phyloP scores from a whole-genome alignment of 306 rosid species.

The Pterocarpus macrocarpus region DNA sequence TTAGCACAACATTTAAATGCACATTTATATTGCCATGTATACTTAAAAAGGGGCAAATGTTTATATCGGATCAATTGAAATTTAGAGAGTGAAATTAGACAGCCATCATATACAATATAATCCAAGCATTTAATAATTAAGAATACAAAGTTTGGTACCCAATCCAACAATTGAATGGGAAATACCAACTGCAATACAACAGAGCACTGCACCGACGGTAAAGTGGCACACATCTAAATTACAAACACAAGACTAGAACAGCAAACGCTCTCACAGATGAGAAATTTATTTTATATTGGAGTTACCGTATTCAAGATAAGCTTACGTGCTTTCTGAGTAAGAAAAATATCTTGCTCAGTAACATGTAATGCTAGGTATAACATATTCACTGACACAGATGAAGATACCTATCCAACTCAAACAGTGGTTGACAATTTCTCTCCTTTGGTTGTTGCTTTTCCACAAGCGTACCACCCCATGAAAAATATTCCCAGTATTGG shows the following conservation, averaged over 20 bases:
- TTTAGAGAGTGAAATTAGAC: too few species aligned
- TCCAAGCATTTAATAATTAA: background rate
- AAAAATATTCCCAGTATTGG: constrained; percentile 11
- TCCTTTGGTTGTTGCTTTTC: background rate
- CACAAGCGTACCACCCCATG: background rate
- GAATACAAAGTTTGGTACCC: background rate
- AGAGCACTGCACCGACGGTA: too few species aligned
- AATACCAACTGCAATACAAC: background rate
- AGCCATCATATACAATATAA: background rate
- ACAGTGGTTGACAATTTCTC: background rate
- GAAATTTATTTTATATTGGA: background rate
- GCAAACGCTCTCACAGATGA: background rate
- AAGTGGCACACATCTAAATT: background rate
- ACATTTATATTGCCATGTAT: too few species aligned
- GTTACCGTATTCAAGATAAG: too few species aligned
- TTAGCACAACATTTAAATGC: background rate
- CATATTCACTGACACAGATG: background rate
- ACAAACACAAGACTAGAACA: background rate
- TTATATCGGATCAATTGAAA: too few species aligned
- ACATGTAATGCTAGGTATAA: background rate
- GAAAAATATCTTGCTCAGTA: background rate
- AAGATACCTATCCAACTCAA: background rate
- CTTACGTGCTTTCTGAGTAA: too few species aligned
- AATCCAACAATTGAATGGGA: background rate
- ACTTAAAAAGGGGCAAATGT: too few species aligned